Evolutionary conservation across 225 moss, liverwort and hornwort species (phyloP).

Genomic region (Physcomitrium patens): DNA sequence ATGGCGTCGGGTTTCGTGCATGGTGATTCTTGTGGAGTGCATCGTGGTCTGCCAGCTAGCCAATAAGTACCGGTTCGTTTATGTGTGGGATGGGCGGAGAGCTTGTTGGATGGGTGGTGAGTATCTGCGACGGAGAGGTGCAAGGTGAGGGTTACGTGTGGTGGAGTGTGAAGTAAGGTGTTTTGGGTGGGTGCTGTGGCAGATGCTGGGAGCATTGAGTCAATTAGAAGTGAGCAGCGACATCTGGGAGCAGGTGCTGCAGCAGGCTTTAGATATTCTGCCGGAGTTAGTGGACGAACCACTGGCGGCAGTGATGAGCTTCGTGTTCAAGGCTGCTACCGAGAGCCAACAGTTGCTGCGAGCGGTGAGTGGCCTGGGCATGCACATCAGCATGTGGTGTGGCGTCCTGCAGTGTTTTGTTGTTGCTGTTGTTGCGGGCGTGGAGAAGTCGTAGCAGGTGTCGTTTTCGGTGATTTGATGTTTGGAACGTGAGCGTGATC

Average conservation of each 20-base stretch:
- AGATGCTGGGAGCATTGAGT: conserved; percentile 77
- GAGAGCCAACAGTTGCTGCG: conserved; percentile 91
- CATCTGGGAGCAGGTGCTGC: conserved; percentile 76
- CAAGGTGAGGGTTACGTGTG: background rate
- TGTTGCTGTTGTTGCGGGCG: conserved; percentile 5
- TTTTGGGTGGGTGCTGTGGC: background rate
- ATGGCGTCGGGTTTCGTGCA: too few relatives aligned
- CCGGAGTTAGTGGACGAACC: conserved; percentile 70
- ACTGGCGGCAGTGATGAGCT: conserved; percentile 71
- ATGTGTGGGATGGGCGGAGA: too few relatives aligned
- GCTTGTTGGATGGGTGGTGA: background rate
- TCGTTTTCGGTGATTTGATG: too few relatives aligned
- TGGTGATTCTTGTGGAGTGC: too few relatives aligned
- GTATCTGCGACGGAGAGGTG: background rate
- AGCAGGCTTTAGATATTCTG: conserved; percentile 64
- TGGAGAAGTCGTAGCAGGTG: too few relatives aligned
- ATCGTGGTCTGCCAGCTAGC: too few relatives aligned
- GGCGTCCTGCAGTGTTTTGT: conserved; percentile 11
- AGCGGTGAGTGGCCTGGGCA: conserved; percentile 58
- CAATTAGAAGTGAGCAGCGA: conserved; percentile 74
- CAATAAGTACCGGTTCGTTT: too few relatives aligned
- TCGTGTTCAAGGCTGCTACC: conserved; percentile 97
- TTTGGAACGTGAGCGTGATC: conserved; percentile 13
- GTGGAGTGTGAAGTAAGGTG: background rate
- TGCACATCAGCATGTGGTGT: background rate